These are phyloP conservation scores for Fomitopsis pulvina DNA, from an alignment of 768 basidiomycete genomes.

Conservation along the genomic window DNA sequence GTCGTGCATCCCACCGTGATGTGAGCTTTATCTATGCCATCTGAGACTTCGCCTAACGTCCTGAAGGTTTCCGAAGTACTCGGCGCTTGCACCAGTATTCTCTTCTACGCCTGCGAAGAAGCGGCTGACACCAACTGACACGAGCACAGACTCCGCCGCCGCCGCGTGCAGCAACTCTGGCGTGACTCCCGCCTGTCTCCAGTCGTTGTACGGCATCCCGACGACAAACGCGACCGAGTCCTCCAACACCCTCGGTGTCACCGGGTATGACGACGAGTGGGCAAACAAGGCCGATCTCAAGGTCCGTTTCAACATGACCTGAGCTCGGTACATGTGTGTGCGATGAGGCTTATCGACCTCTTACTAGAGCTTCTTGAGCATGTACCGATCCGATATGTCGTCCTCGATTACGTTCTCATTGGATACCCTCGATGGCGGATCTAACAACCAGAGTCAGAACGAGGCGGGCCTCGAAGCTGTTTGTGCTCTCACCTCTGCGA, in stretches of 20 bases:
- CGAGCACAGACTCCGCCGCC: not conserved
- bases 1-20: conserved; percentile 26
- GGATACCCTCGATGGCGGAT: conserved; percentile 41
- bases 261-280: conserved; percentile 26
- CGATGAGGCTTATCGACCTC: too few species aligned
- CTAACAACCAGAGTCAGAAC: conserved; percentile 34
- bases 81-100: not conserved
- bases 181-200: conserved; percentile 26
- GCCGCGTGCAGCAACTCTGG: not conserved
- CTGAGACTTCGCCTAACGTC: not conserved
- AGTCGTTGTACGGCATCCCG: conserved; percentile 31
- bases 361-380: conserved; percentile 43
- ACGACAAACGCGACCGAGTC: conserved; percentile 21
- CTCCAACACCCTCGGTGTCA: conserved; percentile 23
- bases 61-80: conserved; percentile 9
- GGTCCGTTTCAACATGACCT: too few species aligned
- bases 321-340: too few species aligned
- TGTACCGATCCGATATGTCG: conserved; percentile 11
- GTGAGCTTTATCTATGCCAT: conserved; percentile 9
- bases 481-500: not conserved
- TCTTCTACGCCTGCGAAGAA: not conserved
- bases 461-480: conserved; percentile 1
- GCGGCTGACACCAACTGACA: not conserved
- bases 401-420: conserved; percentile 12
- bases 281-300: conserved; percentile 25